A percentile compares a stretch with the other conserved stretches of the same genome.
Evolutionary conservation across 2,329 filamentous ascomycete genomes (phyloP).

Genomic region (Laburnicola sp.): DNA sequence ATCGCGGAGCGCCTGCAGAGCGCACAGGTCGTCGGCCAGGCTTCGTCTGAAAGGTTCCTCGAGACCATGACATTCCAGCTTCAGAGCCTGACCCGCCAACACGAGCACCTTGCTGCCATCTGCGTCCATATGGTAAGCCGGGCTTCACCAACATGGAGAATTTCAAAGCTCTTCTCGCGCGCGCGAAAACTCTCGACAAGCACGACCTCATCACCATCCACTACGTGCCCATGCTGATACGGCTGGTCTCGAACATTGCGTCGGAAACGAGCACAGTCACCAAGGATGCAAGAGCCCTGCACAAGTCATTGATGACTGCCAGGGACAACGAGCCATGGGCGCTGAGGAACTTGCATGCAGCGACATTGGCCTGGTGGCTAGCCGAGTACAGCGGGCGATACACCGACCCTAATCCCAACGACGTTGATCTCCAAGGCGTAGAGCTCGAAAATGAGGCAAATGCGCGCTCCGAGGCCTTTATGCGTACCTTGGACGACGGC

Average conservation of each 20-base stretch:
- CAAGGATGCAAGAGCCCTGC: conserved; percentile 69
- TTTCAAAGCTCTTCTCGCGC: conserved; percentile 70
- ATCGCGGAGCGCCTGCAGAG: conserved; percentile 77
- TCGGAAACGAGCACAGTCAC: conserved; percentile 70
- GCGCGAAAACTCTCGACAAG: conserved; percentile 70
- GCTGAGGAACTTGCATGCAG: conserved; percentile 75
- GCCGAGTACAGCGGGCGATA: conserved; percentile 92
- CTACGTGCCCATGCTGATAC: conserved; percentile 76
- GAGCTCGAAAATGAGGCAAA: conserved; percentile 69
- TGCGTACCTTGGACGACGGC: conserved; percentile 79
- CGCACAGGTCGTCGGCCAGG: conserved; percentile 72
- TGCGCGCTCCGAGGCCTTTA: conserved; percentile 71
- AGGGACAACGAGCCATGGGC: conserved; percentile 72
- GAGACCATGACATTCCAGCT: conserved; percentile 82
- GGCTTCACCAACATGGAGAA: conserved; percentile 71
- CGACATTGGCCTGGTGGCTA: conserved; percentile 82
- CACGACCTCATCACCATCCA: conserved; percentile 79
- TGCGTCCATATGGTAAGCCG: conserved; percentile 74
- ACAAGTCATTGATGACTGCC: conserved; percentile 67
- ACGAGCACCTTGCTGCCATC: conserved; percentile 84
- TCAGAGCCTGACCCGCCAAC: conserved; percentile 80
- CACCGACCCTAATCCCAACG: conserved; percentile 68
- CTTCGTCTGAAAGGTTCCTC: conserved; percentile 64
- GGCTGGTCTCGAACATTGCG: conserved; percentile 77
- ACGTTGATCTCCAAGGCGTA: conserved; percentile 54